Evolutionary conservation across 176 grass and related monocot species (phyloP).

Genomic region (Juncus inflexus): DNA sequence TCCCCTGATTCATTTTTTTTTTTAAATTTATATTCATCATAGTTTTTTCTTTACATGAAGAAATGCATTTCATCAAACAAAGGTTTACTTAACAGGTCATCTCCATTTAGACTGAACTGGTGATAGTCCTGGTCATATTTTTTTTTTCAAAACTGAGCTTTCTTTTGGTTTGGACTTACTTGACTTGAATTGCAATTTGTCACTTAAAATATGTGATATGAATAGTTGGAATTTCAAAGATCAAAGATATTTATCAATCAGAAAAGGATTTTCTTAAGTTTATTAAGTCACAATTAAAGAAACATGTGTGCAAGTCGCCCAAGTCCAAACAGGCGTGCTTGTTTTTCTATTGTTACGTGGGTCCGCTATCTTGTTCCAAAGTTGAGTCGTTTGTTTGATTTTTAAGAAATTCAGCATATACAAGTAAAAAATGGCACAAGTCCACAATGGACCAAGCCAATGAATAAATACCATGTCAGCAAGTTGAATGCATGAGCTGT

Average conservation of each 20-base stretch:
- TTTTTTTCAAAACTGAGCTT: too few species aligned
- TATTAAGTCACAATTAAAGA: not conserved
- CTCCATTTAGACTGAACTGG: conserved; percentile 2
- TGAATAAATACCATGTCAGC: not conserved
- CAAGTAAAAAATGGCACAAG: not conserved
- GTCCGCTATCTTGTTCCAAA: not conserved
- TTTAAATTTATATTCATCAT: not conserved
- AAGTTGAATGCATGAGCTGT: not conserved
- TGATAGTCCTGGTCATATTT: not conserved
- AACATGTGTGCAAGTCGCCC: not conserved
- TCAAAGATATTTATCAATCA: too few species aligned
- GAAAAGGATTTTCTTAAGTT: not conserved
- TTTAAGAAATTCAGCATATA: not conserved
- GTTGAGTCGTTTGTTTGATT: not conserved
- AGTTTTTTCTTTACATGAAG: not conserved
- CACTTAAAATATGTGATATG: not conserved
- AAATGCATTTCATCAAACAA: not conserved
- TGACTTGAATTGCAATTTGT: conserved; percentile 15
- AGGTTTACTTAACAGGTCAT: not conserved
- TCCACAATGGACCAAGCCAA: not conserved
- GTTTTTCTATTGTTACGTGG: not conserved
- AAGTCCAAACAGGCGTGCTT: conserved; percentile 13
- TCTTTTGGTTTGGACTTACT: conserved; percentile 3
- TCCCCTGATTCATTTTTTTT: not conserved
- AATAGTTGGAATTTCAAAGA: conserved; percentile 3